Evolutionary conservation across 305 asterid genomes (phyloP), one percentile per base, ranked within the genome.

Genomic region (Lippia alba): DNA sequence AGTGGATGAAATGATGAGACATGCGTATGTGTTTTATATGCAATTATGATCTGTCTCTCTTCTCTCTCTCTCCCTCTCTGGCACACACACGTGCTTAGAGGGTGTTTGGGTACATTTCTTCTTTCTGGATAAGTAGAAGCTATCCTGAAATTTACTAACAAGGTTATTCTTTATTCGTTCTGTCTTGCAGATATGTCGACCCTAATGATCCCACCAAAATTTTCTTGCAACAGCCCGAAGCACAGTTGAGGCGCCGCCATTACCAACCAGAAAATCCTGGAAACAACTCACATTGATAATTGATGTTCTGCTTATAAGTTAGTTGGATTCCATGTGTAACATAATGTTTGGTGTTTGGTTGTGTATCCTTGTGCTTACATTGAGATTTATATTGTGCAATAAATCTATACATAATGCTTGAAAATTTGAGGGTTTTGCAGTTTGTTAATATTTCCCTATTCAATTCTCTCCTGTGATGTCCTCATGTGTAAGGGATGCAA

Each of bases 1-100:
- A 4, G 99, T 92, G 56, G 99, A 92, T 68, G 98, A 90, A 77
- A 90, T 95, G 96, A 92, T 95, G 89, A 89, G 97, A 86, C 96
- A 87, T 12, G 99, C 99, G 94, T 95, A 85, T 14, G 93, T 74
- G 41, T 36, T 36, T 41, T 65, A 49, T 40, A 17, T 16, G 19
- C 59, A 20, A 11, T 55, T 16, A 7, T 57, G 3, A 24, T 3
- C 30, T 45, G 30, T 60, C n/a, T 10, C 16, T 59, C n/a, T 24
- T 36, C 6, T 36, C 41, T 8, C 30, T 8, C 41, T 36, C 4
- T 0, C 41, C 41, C 41, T 36, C 41, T 36, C 41, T 36, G 5
- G 9, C 41, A 36, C 41, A 36, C 41, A 36, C 41, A 4, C 41
- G 5, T 8, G 30, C 30, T 24, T 24, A 24, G 30, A 24, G 30